Evolutionary conservation across 2,329 filamentous ascomycete genomes (phyloP), one percentile per base, ranked within the genome.

Genomic region (Domatiomyces catenatus): DNA sequence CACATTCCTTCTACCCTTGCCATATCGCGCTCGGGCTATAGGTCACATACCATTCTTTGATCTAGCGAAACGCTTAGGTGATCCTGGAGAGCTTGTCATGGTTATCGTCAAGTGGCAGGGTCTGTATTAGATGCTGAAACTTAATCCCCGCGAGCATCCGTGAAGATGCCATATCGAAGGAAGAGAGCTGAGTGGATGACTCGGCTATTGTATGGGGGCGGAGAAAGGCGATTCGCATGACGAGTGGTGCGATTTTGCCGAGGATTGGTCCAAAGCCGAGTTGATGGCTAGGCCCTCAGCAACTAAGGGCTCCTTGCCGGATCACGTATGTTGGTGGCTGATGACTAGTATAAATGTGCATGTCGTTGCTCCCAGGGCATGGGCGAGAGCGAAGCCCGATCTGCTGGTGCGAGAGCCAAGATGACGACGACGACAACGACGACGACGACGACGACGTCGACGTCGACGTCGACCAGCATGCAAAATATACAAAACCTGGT

Each of bases 21-120:
- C 26, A 28, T 28, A 36, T 36, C 28, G 3, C 22, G 22, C 22
- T 24, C 22, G n/a, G n/a, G 22, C 22, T 24, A n/a, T n/a, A n/a
- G 26, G 26, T 36, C 10, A 36, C 55, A 24, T 57, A 67, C 65
- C 65, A 57, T 62, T 67, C 58, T 66, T 67, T 19, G 65, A 36
- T 36, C 28, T 36, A 8, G 28, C 28, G 12, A 36, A 36, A 5
- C 28, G 28, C 28, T 36, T 36, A 10, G 7, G 28, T 12, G 28
- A 36, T 36, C 28, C 28, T 36, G 28, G 12, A 10, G 28, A 10
- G 28, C 28, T 36, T 36, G 28, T 36, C 28, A 36, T 36, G 3
- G 28, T 36, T 36, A 36, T 36, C 28, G 12, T 36, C 12, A 8
- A 36, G 28, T 36, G 28, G 8, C 28, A 36, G 10, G 2, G 28